These are phyloP conservation scores for Mitosporidium daphniae DNA, from an alignment of 371 early-diverging fungal genomes.

Conservation along the genomic window DNA sequence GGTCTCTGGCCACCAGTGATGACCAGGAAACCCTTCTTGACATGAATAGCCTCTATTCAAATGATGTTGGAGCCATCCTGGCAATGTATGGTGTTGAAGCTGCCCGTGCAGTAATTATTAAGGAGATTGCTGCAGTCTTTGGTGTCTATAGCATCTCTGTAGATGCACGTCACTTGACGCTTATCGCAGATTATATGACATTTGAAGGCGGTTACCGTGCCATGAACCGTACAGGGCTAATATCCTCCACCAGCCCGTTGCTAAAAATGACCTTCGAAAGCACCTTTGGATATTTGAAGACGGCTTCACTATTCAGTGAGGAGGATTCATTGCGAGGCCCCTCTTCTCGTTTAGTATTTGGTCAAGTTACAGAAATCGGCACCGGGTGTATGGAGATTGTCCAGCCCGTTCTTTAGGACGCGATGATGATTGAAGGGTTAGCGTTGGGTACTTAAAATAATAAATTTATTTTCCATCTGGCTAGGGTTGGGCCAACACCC, in stretches of 20 bases:
- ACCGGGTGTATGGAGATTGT: slow-evolving; percentile 63
- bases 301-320: slow-evolving; percentile 48
- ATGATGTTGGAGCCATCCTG: slow-evolving; percentile 72
- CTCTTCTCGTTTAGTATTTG: slow-evolving; percentile 58
- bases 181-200: slow-evolving; percentile 98
- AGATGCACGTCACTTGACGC: slow-evolving; percentile 64
- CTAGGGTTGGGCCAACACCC: too few species aligned
- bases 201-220: slow-evolving; percentile 86
- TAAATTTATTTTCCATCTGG: too few species aligned
- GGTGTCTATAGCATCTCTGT: slow-evolving; percentile 82
- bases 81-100: slow-evolving; percentile 94
- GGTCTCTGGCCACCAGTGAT: too few species aligned
- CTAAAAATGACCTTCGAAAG: slow-evolving; percentile 86
- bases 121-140: slow-evolving; percentile 79
- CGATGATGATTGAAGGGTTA: too few species aligned
- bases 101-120: slow-evolving; percentile 61
- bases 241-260: slow-evolving; percentile 57
- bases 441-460: too few species aligned
- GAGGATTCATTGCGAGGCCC: slow-evolving; percentile 49
- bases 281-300: slow-evolving; percentile 59
- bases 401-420: background rate
- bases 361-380: slow-evolving; percentile 57
- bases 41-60: slow-evolving; percentile 48
- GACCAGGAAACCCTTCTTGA: too few species aligned
- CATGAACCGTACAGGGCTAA: slow-evolving; percentile 69